Evolutionary conservation across 1,139 yeast genomes (phyloP).

Genomic region (Yamadazyma diddensiae): DNA sequence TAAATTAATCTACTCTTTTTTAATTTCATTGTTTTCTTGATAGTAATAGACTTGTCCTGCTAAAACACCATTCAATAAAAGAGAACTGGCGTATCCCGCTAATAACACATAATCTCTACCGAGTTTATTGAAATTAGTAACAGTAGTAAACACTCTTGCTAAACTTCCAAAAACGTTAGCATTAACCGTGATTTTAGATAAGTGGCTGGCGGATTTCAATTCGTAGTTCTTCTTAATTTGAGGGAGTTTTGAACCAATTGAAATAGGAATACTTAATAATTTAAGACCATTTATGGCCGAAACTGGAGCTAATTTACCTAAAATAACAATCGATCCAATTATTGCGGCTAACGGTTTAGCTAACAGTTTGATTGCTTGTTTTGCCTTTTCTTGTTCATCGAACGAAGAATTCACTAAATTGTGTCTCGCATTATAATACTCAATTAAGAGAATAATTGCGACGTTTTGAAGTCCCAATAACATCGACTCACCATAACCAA

Average conservation of each 20-base stretch:
- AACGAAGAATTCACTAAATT: slow-evolving; percentile 15
- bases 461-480: slow-evolving; percentile 42
- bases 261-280: slow-evolving; percentile 51
- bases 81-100: slow-evolving; percentile 35
- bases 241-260: slow-evolving; percentile 52
- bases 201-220: slow-evolving; percentile 52
- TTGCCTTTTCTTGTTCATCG: slow-evolving; percentile 19
- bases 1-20: neutral
- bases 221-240: slow-evolving; percentile 49
- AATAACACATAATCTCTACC: slow-evolving; percentile 31
- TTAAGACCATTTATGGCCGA: slow-evolving; percentile 37
- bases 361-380: slow-evolving; percentile 18
- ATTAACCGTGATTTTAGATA: slow-evolving; percentile 51
- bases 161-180: slow-evolving; percentile 56
- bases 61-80: slow-evolving; percentile 29
- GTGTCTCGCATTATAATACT: slow-evolving; percentile 27
- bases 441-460: slow-evolving; percentile 34
- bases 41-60: slow-evolving; percentile 34
- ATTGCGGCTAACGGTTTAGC: slow-evolving; percentile 27
- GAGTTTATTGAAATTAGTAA: slow-evolving; percentile 29
- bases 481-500: slow-evolving; percentile 43
- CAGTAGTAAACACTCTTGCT: slow-evolving; percentile 56
- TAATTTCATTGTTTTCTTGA: slow-evolving; percentile 7
- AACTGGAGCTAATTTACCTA: slow-evolving; percentile 33
- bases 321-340: slow-evolving; percentile 26